phyloP scores from a whole-genome alignment of 2,329 filamentous ascomycete species.

The Didymellaceae sp. region DNA sequence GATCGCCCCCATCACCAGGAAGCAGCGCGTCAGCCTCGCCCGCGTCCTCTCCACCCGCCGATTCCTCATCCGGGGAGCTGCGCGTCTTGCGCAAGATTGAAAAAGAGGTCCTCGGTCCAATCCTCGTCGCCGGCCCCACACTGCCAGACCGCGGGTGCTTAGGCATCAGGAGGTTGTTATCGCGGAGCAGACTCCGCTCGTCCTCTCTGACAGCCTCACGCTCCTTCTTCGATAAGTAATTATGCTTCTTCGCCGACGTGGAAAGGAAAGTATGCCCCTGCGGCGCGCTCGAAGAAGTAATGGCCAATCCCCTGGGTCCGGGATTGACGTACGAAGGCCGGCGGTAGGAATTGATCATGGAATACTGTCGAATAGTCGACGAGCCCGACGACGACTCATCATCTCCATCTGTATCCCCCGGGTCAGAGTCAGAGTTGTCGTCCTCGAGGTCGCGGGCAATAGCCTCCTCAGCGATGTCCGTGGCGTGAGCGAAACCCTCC shows the following conservation, averaged over 20 bases:
- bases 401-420: conserved; percentile 51
- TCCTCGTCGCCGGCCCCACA: conserved; percentile 32
- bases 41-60: conserved; percentile 22
- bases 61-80: conserved; percentile 44
- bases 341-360: conserved; percentile 72
- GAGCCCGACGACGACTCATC: conserved; percentile 56
- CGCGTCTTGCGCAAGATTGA: conserved; percentile 37
- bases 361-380: conserved; percentile 54
- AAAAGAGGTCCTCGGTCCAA: conserved; percentile 40
- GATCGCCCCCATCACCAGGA: conserved; percentile 43
- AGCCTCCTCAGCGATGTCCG: conserved; percentile 46
- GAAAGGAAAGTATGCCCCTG: conserved; percentile 38
- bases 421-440: conserved; percentile 61
- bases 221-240: conserved; percentile 59
- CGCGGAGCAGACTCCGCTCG: conserved; percentile 64
- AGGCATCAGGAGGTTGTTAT: conserved; percentile 65
- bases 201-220: conserved; percentile 61
- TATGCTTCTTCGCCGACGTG: conserved; percentile 42
- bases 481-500: conserved; percentile 38
- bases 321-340: conserved; percentile 79
- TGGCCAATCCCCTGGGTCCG: conserved; percentile 72
- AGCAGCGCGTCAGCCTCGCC: conserved; percentile 60
- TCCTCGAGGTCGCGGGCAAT: conserved; percentile 49
- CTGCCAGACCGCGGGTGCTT: conserved; percentile 54
- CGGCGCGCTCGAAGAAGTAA: conserved; percentile 64